Percentiles rank a stretch among this genome's conserved stretches.
phyloP scores from a whole-genome alignment of 129 eudicot genomes.

The Smallanthus sonchifolius region DNA sequence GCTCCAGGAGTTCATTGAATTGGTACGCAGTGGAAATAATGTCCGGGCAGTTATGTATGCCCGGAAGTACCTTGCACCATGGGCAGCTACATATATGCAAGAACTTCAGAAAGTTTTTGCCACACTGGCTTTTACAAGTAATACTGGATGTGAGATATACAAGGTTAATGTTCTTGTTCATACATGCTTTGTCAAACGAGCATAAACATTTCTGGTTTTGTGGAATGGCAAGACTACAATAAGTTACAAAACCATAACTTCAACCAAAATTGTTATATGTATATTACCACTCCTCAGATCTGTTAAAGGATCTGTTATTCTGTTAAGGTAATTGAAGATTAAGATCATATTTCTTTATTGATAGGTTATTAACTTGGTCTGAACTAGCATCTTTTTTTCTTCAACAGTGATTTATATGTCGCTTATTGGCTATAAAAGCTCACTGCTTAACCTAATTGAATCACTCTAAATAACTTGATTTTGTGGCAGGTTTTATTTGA shows the following conservation, averaged over 20 bases:
- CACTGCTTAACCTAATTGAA: not conserved
- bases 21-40: constrained; percentile 68
- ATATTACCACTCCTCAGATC: not conserved
- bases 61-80: constrained; percentile 80
- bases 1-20: constrained; percentile 93
- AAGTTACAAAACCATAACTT: constrained; percentile 6
- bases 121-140: constrained; percentile 85
- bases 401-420: not conserved
- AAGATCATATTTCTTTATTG: not conserved
- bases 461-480: not conserved
- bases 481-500: constrained; percentile 79
- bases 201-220: constrained; percentile 12
- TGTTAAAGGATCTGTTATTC: not conserved
- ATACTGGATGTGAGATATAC: constrained; percentile 80
- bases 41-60: constrained; percentile 83
- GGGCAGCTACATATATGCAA: constrained; percentile 91
- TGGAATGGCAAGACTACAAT: not conserved
- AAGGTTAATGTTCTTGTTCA: constrained; percentile 50
- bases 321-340: not conserved
- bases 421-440: not conserved
- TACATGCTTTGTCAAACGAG: not conserved
- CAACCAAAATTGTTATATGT: not conserved
- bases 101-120: constrained; percentile 94
- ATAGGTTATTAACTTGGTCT: not conserved
- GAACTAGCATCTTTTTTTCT: not conserved